A percentile compares a stretch with the other conserved stretches of the same genome.
These are phyloP conservation scores for Digitaria exilis DNA, from an alignment of 202 grass and related monocot species.

Conservation along the genomic window DNA sequence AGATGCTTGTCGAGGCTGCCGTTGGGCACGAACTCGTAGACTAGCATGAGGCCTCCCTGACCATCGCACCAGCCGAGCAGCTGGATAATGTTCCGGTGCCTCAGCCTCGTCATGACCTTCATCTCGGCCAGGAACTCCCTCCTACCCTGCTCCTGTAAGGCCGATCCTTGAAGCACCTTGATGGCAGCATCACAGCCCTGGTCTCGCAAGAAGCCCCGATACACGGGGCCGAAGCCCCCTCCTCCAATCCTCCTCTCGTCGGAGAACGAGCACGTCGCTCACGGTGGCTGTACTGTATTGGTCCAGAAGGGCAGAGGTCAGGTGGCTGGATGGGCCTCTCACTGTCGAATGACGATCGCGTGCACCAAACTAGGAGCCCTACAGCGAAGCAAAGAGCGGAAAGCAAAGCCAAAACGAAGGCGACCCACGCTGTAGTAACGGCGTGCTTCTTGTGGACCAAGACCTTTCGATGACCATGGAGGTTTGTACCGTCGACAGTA, in stretches of 20 bases:
- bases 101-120: slow-evolving; percentile 45
- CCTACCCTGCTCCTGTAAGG: not conserved
- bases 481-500: not conserved
- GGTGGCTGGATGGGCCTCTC: not conserved
- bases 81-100: slow-evolving; percentile 51
- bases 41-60: no score
- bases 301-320: not conserved
- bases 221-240: slow-evolving; percentile 13
- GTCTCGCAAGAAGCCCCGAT: not conserved
- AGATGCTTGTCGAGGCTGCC: slow-evolving; percentile 53
- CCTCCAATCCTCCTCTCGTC: not conserved
- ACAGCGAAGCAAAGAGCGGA: not conserved
- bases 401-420: not conserved
- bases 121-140: slow-evolving; percentile 53
- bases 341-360: not conserved
- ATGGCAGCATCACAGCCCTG: not conserved
- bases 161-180: not conserved
- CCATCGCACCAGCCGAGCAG: no score
- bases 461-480: not conserved
- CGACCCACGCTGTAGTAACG: not conserved
- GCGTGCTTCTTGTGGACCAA: not conserved
- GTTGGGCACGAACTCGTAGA: slow-evolving; percentile 51
- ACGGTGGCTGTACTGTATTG: not conserved
- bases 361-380: not conserved
- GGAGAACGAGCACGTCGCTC: not conserved